These are phyloP conservation scores for Debaryomyces castellii DNA, from an alignment of 805 yeast genomes.

Conservation along the genomic window DNA sequence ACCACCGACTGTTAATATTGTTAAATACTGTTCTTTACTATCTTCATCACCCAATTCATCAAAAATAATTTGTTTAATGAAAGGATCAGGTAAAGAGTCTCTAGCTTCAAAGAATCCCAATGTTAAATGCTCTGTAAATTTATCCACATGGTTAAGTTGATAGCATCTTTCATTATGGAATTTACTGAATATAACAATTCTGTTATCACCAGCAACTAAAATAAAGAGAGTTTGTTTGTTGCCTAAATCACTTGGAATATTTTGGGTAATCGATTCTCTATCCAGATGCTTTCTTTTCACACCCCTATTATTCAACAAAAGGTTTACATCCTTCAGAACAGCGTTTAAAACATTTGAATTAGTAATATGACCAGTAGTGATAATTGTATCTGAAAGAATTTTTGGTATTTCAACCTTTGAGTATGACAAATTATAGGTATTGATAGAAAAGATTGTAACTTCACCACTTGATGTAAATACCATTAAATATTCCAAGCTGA, in stretches of 20 bases:
- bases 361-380: conserved; percentile 68
- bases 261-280: neutral
- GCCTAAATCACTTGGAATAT: conserved; percentile 10
- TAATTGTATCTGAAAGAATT: conserved; percentile 47
- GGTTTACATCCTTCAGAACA: conserved; percentile 28
- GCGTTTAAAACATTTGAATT: conserved; percentile 38
- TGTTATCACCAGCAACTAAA: conserved; percentile 74
- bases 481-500: conserved; percentile 62
- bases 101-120: conserved; percentile 50
- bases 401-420: conserved; percentile 39
- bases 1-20: conserved; percentile 78
- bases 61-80: conserved; percentile 64
- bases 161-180: conserved; percentile 54
- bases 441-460: conserved; percentile 50
- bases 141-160: conserved; percentile 50
- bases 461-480: conserved; percentile 70
- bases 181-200: conserved; percentile 62
- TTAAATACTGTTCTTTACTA: conserved; percentile 58
- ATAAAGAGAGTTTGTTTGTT: conserved; percentile 49
- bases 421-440: conserved; percentile 37
- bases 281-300: conserved; percentile 24
- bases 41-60: conserved; percentile 62
- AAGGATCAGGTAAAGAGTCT: conserved; percentile 66
- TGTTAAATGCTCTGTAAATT: conserved; percentile 42
- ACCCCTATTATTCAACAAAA: conserved; percentile 25